Base-by-base conservation (phyloP, 2,329 filamentous ascomycete genomes). In the Curvularia lunata region DNA sequence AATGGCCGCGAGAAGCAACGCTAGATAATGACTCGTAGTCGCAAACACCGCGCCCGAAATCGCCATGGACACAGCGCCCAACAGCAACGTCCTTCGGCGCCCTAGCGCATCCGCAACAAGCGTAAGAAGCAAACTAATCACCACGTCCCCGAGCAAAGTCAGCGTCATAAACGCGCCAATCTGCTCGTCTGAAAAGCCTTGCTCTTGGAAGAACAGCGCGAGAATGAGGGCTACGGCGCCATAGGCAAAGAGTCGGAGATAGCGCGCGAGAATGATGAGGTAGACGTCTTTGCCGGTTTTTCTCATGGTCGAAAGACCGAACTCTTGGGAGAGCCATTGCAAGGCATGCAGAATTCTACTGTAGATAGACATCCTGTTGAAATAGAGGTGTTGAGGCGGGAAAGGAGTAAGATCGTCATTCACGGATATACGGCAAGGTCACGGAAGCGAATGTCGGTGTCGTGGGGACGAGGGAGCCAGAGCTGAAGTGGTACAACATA, bases 81-180 rank as follows among this genome's bases (percentile, higher is more conserved):
- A 52, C 27, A 78, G 56, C 9, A 79, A 59, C 4, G 66, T 76
- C 6, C 58, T 67, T 12, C 76, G 57, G 3, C 77, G 62, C 5
- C 77, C 77, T 13, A 78, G 56, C 1, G 54, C 50, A 54, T 79
- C 77, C 5, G 77, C 76, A 16, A 77, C 58, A 0, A 78, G 67
- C 5, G 76, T 78, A 0, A 79, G 73, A 6, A 76, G 51, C 7
- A 78, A 65, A 37, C 69, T 73, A 10, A 79, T 59, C 1, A 71
- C 40, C 0, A 77, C 75, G 57, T 79, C 77, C 2, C 77, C 77
- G 1, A 78, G 64, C 16, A 78, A 58, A 0, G 77, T 79, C 46
- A 78, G 59, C 1, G 77, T 78, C 74, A 78, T 78, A 61, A 79
- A 79, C 3, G 78, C 56, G 0, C 77, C 77, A 45, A 78, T 78